These are phyloP conservation scores for Pythium utonaiense DNA, from an alignment of 352 stramenopile genomes.

Conservation along the genomic window DNA sequence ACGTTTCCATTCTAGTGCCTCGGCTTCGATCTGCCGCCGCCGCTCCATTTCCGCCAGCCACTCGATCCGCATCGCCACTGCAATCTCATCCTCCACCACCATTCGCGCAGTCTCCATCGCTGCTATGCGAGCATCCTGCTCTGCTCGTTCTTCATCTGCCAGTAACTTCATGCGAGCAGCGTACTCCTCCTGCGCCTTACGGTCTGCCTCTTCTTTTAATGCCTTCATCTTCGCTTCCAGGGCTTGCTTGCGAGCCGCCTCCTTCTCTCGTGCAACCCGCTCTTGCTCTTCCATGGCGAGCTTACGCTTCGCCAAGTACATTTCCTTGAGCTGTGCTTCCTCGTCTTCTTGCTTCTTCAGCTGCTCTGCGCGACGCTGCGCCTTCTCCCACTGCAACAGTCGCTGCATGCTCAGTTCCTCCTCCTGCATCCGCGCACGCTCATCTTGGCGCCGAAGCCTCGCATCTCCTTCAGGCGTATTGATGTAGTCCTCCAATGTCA, in stretches of 20 bases:
- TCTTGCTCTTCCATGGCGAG: conserved; percentile 40
- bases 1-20: conserved; percentile 54
- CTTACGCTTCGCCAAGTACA: conserved; percentile 51
- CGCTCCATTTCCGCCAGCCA: conserved; percentile 37
- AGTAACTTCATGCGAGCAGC: conserved; percentile 36
- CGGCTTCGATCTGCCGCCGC: conserved; percentile 44
- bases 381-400: conserved; percentile 40
- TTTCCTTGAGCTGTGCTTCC: conserved; percentile 39
- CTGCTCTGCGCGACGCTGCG: conserved; percentile 25
- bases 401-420: conserved; percentile 49
- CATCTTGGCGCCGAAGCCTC: conserved; percentile 44
- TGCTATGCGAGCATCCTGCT: conserved; percentile 29
- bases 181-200: conserved; percentile 47
- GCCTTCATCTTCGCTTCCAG: conserved; percentile 56
- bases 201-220: conserved; percentile 60
- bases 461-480: conserved; percentile 47
- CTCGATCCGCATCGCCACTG: conserved; percentile 30
- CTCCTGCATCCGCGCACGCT: conserved; percentile 50
- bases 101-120: conserved; percentile 41
- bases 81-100: conserved; percentile 50
- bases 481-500: conserved; percentile 61
- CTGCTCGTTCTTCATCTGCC: conserved; percentile 31
- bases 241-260: conserved; percentile 31
- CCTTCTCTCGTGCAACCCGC: conserved; percentile 39
- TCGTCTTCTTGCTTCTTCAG: conserved; percentile 40